Evolutionary conservation across 116 monocot genomes (phyloP).

Genomic region (Cymodocea nodosa): DNA sequence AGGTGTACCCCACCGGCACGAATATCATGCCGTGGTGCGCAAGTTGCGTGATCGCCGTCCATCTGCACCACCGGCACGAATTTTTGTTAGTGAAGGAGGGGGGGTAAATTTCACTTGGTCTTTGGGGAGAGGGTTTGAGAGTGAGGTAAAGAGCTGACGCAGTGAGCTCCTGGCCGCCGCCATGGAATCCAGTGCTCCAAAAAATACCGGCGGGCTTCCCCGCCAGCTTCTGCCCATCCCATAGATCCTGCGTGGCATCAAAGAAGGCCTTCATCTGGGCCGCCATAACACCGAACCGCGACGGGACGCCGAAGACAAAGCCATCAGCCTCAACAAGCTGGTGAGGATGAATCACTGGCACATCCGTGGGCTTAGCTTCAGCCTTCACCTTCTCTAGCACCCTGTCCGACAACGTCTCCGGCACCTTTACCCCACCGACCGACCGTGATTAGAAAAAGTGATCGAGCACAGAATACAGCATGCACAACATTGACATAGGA

Average conservation of each 20-base stretch:
- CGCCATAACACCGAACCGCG: constrained; percentile 56
- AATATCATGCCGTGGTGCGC: constrained; percentile 83
- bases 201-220: constrained; percentile 58
- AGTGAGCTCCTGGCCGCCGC: constrained; percentile 55
- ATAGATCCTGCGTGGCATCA: constrained; percentile 40
- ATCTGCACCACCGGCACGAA: constrained; percentile 23
- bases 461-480: neutral
- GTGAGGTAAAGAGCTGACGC: constrained; percentile 14
- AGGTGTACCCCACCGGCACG: constrained; percentile 79
- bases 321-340: constrained; percentile 53
- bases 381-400: constrained; percentile 47
- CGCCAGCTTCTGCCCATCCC: constrained; percentile 34
- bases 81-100: neutral
- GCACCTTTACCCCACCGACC: constrained; percentile 22
- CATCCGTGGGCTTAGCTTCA: constrained; percentile 26
- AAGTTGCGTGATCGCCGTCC: constrained; percentile 78
- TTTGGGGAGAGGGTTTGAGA: neutral
- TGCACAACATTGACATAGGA: neutral
- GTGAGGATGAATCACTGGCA: constrained; percentile 29
- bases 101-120: neutral
- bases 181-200: constrained; percentile 47
- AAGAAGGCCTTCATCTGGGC: constrained; percentile 53
- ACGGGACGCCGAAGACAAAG: constrained; percentile 40
- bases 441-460: neutral
- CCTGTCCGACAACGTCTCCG: constrained; percentile 35